Percentiles rank a stretch among this genome's conserved stretches.
phyloP scores from a whole-genome alignment of 129 eudicot genomes.

The Flaveria sonorensis region DNA sequence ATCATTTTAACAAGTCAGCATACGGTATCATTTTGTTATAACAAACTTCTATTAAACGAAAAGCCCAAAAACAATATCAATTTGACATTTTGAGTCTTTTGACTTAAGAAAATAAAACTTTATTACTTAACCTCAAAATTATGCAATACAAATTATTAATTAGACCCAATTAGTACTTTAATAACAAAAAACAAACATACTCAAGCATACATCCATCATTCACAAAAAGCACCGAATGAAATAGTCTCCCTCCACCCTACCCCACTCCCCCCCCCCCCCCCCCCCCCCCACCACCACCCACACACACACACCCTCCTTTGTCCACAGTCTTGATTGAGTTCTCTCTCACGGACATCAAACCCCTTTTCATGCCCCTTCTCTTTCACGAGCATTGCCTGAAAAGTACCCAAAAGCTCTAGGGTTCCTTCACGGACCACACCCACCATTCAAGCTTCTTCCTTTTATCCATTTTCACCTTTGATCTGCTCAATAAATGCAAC shows the following conservation, averaged over 20 bases:
- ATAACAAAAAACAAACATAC: background rate
- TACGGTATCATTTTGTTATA: background rate
- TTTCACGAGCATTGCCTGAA: conserved; percentile 40
- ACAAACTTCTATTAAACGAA: background rate
- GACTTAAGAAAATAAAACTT: background rate
- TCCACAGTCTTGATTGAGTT: background rate
- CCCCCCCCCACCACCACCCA: background rate
- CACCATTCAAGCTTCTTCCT: background rate
- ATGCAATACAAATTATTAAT: background rate
- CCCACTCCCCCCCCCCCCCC: too few species aligned
- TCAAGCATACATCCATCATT: background rate
- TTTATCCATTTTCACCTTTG: background rate
- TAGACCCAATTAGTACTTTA: background rate
- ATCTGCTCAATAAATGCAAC: conserved; percentile 6
- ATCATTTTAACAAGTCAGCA: background rate
- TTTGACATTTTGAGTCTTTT: background rate
- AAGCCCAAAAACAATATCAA: too few species aligned
- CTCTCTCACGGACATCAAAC: conserved; percentile 25
- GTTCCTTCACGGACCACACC: conserved; percentile 31
- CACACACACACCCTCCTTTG: conserved; percentile 6
- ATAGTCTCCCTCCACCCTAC: background rate
- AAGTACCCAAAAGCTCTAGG: conserved; percentile 34
- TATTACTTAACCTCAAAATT: background rate
- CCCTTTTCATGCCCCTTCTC: conserved; percentile 29
- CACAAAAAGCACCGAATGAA: conserved; percentile 7